These are phyloP conservation scores for Hamigera avellanea DNA, from an alignment of 495 filamentous ascomycete species.

Conservation along the genomic window DNA sequence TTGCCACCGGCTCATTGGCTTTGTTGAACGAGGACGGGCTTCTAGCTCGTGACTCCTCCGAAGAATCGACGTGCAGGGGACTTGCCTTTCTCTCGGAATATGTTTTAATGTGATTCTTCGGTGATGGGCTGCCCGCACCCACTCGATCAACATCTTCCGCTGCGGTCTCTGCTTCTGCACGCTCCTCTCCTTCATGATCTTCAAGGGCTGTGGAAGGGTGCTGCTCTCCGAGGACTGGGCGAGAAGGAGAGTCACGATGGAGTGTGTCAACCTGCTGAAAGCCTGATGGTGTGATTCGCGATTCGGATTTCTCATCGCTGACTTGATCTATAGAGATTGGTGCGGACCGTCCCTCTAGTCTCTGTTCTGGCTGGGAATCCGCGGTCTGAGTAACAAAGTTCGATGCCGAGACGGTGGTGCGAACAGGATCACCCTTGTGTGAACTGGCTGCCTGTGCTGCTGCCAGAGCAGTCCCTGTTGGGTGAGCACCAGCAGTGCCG, in stretches of 20 bases:
- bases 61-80: not conserved
- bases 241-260: slow-evolving; percentile 5
- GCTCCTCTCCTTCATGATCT: slow-evolving; percentile 41
- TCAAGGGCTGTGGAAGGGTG: slow-evolving; percentile 54
- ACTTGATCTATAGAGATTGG: slow-evolving; percentile 1
- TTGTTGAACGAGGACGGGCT: not conserved
- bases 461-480: slow-evolving; percentile 26
- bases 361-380: not conserved
- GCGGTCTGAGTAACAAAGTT: not conserved
- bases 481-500: slow-evolving; percentile 19
- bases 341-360: not conserved
- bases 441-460: slow-evolving; percentile 18
- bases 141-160: slow-evolving; percentile 1
- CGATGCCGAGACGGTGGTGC: not conserved
- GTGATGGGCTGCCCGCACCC: not conserved
- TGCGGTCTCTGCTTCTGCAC: slow-evolving; percentile 11
- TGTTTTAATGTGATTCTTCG: not conserved
- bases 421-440: slow-evolving; percentile 3
- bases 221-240: slow-evolving; percentile 24
- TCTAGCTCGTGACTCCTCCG: not conserved
- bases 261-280: not conserved
- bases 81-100: not conserved
- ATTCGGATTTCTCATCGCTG: not conserved
- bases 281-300: not conserved
- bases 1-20: not conserved